These are phyloP conservation scores for Pelargonium nanum DNA, from an alignment of 345 rosid genomes.

Conservation along the genomic window DNA sequence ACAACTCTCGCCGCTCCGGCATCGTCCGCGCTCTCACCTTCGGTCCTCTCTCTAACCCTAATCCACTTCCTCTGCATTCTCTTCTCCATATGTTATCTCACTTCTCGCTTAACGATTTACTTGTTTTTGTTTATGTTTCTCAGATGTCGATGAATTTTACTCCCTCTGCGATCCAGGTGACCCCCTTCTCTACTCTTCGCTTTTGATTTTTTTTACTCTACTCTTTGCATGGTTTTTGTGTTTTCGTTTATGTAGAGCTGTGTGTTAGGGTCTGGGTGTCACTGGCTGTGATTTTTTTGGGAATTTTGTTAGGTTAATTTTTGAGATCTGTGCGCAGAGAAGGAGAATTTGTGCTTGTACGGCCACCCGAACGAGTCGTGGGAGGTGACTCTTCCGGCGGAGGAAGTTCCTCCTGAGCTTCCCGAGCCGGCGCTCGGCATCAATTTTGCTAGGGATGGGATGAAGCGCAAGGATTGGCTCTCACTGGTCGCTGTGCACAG, in stretches of 20 bases:
- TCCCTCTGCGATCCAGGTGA: conserved; percentile 95
- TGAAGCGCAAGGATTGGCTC: conserved; percentile 92
- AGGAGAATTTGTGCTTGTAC: conserved; percentile 90
- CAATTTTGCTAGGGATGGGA: conserved; percentile 93
- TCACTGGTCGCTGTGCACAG: conserved; percentile 90
- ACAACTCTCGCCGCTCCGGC: conserved; percentile 57
- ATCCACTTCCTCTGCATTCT: not conserved
- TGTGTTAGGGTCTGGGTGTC: not conserved
- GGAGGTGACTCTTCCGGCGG: conserved; percentile 93
- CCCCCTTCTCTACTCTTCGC: conserved; percentile 7
- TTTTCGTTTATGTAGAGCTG: not conserved
- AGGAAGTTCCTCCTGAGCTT: conserved; percentile 94
- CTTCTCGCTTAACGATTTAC: not conserved
- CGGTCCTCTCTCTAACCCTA: conserved; percentile 29
- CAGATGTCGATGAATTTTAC: conserved; percentile 93
- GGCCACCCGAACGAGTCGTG: conserved; percentile 87
- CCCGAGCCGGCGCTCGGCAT: conserved; percentile 98
- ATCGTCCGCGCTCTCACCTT: conserved; percentile 83
- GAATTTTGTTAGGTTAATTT: conserved; percentile 2
- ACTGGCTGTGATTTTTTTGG: not conserved
- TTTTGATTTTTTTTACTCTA: not conserved
- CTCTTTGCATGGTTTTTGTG: not conserved
- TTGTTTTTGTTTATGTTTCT: not conserved
- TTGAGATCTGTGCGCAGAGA: conserved; percentile 34
- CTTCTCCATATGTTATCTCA: not conserved